phyloP scores from a whole-genome alignment of 2,329 filamentous ascomycete genomes.

The Hymenoscyphus fraxineus region DNA sequence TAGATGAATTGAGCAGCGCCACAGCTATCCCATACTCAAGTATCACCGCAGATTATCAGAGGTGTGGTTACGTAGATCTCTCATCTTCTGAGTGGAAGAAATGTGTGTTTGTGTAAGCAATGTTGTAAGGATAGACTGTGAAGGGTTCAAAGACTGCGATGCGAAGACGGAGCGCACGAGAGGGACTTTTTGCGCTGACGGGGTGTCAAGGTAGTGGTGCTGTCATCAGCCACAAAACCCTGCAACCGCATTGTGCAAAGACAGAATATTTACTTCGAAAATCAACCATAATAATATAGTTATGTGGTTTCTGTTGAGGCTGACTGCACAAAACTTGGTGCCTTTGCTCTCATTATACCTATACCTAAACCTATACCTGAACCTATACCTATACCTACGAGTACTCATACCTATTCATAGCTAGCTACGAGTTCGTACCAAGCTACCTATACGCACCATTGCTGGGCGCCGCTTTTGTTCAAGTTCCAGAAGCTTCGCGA shows the following conservation, averaged over 20 bases:
- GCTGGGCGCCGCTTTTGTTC: neutral
- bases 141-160: neutral
- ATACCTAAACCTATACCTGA: too few species aligned
- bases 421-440: neutral
- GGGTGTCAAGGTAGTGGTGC: neutral
- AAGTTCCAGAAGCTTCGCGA: too few species aligned
- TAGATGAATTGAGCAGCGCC: constrained; percentile 18
- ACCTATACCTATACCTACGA: too few species aligned
- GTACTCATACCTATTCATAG: too few species aligned
- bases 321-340: too few species aligned
- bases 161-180: neutral
- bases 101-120: neutral
- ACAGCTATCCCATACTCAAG: constrained; percentile 10
- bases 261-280: too few species aligned
- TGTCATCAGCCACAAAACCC: neutral
- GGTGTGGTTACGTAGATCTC: constrained; percentile 20
- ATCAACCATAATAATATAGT: too few species aligned
- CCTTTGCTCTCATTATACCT: too few species aligned
- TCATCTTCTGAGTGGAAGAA: constrained; percentile 27
- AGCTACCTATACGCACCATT: too few species aligned
- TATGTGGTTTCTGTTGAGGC: too few species aligned
- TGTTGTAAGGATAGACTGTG: constrained; percentile 4
- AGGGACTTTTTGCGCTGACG: neutral
- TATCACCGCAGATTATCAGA: constrained; percentile 30
- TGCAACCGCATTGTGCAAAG: neutral